Base-by-base conservation (phyloP, 2,329 filamentous ascomycete species). In the Verticillium alfalfae region DNA sequence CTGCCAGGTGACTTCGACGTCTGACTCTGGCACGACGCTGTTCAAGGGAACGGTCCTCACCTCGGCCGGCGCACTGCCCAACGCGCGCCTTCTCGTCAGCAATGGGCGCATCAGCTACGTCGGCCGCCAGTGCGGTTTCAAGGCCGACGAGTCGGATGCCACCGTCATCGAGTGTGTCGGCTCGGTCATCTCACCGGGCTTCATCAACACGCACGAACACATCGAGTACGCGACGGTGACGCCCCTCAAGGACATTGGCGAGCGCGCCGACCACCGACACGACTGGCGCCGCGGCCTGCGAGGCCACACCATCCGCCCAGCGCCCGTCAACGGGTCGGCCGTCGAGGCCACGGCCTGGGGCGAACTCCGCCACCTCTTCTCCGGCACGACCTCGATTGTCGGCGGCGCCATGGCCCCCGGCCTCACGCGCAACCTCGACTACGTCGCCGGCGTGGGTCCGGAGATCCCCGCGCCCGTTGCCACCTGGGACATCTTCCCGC, bases 141-240 rank as follows among this genome's bases (percentile, higher is more conserved):
- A 58, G 57, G 26, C 34, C 49, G 4, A 58, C 22, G 56, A 57
- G 34, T 26, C 10, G 6, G 62, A 63, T 6, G 60, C 63, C 22
- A 70, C 66, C 56, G 60, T 70, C 6, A 18, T 72, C 18, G 62
- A 69, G 34, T 72, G 70, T 60, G 36, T 64, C 8, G 63, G 60
- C 7, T 67, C 68, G 7, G 67, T 70, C 57, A 69, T 72, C 55
- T 71, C 69, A 2, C 69, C 70, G 0, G 70, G 69, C 37, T 71
- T 71, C 62, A 68, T 72, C 66, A 71, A 72, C 62, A 67, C 67
- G 2, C 70, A 72, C 57, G 69, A 72, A 59, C 70, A 72, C 62
- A 68, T 72, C 61, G 66, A 63, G 15, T 72, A 62, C 60, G 65
- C 68, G 2, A 70, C 69, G 22, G 64, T 69, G 58, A 59, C 34